Conservation (phyloP, 306 rosid species). For the Quercus bicolor region DNA sequence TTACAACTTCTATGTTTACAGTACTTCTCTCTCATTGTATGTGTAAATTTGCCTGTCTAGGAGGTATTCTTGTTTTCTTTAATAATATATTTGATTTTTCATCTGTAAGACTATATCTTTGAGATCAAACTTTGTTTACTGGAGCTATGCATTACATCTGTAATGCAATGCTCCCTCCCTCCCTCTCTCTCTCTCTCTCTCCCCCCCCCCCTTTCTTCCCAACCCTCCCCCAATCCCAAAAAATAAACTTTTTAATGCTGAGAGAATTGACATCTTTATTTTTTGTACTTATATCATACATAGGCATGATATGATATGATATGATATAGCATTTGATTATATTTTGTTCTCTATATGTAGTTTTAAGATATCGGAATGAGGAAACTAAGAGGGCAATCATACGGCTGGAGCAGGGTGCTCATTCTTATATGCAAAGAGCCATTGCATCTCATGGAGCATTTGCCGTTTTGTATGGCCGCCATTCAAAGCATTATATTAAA, state of each 20-base stretch:
- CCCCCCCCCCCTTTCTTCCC: too few species aligned
- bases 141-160: background rate
- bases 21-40: background rate
- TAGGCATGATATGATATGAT: constrained; percentile 10
- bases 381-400: constrained; percentile 65
- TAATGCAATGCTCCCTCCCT: background rate
- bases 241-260: background rate
- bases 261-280: background rate
- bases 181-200: too few species aligned
- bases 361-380: constrained; percentile 61
- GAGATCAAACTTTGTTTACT: background rate
- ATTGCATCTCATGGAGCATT: constrained; percentile 86
- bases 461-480: constrained; percentile 72
- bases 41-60: background rate
- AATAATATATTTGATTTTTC: background rate
- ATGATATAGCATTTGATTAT: constrained; percentile 9
- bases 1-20: background rate
- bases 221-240: too few species aligned
- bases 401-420: constrained; percentile 83
- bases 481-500: constrained; percentile 74
- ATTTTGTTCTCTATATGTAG: constrained; percentile 38
- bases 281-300: background rate
- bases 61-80: background rate
- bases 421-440: constrained; percentile 67
- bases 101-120: background rate